phyloP scores from a whole-genome alignment of 2,329 filamentous ascomycete genomes.

The Aureobasidium subglaciale region DNA sequence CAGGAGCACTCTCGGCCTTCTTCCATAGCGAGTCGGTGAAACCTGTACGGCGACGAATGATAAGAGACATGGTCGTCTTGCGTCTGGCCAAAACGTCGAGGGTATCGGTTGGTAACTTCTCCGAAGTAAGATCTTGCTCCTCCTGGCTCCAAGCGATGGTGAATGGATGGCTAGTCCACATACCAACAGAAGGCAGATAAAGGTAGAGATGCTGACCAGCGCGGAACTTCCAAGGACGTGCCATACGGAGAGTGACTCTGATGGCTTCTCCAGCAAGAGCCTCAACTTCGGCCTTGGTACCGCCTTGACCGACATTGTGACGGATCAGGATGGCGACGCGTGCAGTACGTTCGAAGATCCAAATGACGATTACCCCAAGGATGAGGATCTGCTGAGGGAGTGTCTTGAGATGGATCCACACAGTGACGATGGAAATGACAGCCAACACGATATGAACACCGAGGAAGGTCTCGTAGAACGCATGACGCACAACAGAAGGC shows the following conservation, averaged over 20 bases:
- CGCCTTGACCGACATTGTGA: conserved; percentile 59
- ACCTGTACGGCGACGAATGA: conserved; percentile 81
- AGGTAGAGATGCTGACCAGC: conserved; percentile 74
- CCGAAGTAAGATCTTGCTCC: conserved; percentile 32
- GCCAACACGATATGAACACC: conserved; percentile 62
- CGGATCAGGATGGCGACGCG: conserved; percentile 56
- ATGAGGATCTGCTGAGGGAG: conserved; percentile 54
- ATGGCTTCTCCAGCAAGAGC: conserved; percentile 69
- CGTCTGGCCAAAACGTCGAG: conserved; percentile 45
- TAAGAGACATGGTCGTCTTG: conserved; percentile 61
- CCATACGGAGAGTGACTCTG: conserved; percentile 65
- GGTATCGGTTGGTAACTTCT: conserved; percentile 43
- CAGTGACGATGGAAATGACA: conserved; percentile 51
- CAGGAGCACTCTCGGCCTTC: conserved; percentile 51
- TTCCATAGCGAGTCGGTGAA: conserved; percentile 78
- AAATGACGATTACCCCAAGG: conserved; percentile 57
- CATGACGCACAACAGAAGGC: conserved; percentile 63
- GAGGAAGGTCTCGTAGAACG: conserved; percentile 74
- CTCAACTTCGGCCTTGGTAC: conserved; percentile 63
- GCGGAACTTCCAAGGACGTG: conserved; percentile 67
- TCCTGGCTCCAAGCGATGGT: conserved; percentile 73
- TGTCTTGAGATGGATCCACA: conserved; percentile 59
- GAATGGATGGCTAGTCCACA: conserved; percentile 73
- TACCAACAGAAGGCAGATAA: conserved; percentile 65
- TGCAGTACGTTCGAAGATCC: conserved; percentile 56